Evolutionary conservation across 2,329 filamentous ascomycete genomes (phyloP).

Genomic region (Alternaria sp.): DNA sequence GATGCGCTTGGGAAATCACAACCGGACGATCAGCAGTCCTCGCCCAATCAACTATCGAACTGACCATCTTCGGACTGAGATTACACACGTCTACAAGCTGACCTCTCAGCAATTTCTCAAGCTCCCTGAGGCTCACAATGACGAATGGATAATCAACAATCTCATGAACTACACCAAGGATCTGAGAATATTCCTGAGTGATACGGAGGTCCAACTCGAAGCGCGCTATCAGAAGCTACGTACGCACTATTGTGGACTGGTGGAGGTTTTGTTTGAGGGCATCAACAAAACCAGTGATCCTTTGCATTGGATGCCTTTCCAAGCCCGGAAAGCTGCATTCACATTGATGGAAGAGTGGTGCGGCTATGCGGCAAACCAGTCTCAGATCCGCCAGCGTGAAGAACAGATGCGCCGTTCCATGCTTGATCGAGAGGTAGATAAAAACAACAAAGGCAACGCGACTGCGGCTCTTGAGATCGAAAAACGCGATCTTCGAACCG

Average conservation of each 20-base stretch:
- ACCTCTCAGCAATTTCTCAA: slow-evolving; percentile 89
- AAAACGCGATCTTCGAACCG: slow-evolving; percentile 87
- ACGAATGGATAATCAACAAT: slow-evolving; percentile 90
- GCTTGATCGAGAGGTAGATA: slow-evolving; percentile 75
- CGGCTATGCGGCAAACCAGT: slow-evolving; percentile 91
- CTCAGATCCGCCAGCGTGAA: slow-evolving; percentile 79
- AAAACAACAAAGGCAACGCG: slow-evolving; percentile 76
- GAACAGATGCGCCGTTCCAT: slow-evolving; percentile 86
- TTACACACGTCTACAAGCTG: slow-evolving; percentile 94
- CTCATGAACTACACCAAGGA: slow-evolving; percentile 90
- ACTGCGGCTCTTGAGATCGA: slow-evolving; percentile 96
- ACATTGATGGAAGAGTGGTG: slow-evolving; percentile 99
- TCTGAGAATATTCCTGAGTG: slow-evolving; percentile 91
- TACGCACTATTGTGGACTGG: slow-evolving; percentile 90
- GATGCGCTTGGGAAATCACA: slow-evolving; percentile 75
- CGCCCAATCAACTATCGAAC: slow-evolving; percentile 77
- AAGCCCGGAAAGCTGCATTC: slow-evolving; percentile 93
- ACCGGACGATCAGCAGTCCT: slow-evolving; percentile 82
- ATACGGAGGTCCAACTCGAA: slow-evolving; percentile 91
- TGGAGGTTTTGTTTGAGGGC: slow-evolving; percentile 91
- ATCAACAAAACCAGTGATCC: slow-evolving; percentile 86
- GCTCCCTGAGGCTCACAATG: slow-evolving; percentile 76
- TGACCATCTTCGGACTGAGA: slow-evolving; percentile 87
- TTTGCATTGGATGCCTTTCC: slow-evolving; percentile 95
- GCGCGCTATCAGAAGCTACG: slow-evolving; percentile 92